A percentile compares a stretch with the other conserved stretches of the same genome.
These are phyloP conservation scores for Cruciata laevipes DNA, from an alignment of 257 asterid species.

Conservation along the genomic window DNA sequence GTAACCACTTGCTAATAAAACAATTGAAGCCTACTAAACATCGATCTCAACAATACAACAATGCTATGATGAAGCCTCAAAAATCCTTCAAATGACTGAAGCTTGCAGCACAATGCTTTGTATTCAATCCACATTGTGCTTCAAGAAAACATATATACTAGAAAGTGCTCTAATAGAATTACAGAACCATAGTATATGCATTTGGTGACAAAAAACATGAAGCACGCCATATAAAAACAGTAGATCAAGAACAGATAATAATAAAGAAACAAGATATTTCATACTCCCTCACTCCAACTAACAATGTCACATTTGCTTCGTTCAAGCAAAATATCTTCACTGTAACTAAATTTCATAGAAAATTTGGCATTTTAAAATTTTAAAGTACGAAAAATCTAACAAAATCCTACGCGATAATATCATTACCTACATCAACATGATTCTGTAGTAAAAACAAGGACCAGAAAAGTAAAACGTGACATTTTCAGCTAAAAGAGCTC, in stretches of 20 bases:
- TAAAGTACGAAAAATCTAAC: not conserved
- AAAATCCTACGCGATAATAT: not conserved
- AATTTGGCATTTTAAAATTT: not conserved
- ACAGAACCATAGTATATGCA: not conserved
- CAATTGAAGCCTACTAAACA: not conserved
- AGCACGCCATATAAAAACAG: not conserved
- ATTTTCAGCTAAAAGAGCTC: constrained; percentile 7
- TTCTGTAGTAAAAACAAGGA: not conserved
- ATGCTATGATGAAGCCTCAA: not conserved
- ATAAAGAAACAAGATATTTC: not conserved
- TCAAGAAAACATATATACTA: not conserved
- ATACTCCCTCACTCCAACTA: not conserved
- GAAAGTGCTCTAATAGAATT: not conserved
- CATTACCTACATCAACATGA: not conserved
- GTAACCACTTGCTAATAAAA: not conserved
- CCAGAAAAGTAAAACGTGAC: not conserved
- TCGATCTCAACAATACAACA: not conserved
- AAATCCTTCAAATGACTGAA: not conserved
- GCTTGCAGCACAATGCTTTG: not conserved
- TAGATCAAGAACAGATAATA: not conserved
- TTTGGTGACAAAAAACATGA: not conserved
- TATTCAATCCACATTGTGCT: not conserved
- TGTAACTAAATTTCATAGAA: too few relatives aligned
- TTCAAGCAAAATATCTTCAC: too few relatives aligned
- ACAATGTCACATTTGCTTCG: too few relatives aligned